phyloP scores from a whole-genome alignment of 169 alveolate genomes.

The Toxoplasma gondii region DNA sequence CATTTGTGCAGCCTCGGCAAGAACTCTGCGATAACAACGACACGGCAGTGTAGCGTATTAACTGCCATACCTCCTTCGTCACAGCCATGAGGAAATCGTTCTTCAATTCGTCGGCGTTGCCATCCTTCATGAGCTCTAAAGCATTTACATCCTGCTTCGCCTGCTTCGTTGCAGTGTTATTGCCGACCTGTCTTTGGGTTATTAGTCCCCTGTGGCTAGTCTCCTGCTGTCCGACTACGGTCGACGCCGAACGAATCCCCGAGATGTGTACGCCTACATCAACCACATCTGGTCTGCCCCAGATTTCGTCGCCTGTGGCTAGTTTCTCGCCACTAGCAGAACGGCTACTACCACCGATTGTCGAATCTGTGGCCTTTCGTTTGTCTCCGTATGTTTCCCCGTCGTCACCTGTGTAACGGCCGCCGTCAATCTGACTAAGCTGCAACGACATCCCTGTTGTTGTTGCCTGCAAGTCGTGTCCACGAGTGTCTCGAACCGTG shows the following conservation, averaged over 20 bases:
- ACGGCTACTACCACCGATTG: neutral
- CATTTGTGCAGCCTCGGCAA: too few species aligned
- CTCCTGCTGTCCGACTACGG: neutral
- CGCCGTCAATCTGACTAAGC: too few species aligned
- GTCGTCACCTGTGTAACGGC: too few species aligned
- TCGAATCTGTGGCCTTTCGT: neutral
- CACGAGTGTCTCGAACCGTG: too few species aligned
- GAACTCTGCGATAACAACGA: too few species aligned
- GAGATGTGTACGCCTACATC: neutral
- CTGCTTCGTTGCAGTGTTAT: neutral
- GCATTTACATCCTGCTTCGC: slow-evolving; percentile 14
- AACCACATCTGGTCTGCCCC: neutral
- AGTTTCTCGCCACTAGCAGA: neutral
- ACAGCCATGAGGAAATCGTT: neutral
- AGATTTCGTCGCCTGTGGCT: neutral
- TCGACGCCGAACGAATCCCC: neutral
- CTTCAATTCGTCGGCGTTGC: neutral
- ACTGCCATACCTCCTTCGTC: neutral
- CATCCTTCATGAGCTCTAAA: neutral
- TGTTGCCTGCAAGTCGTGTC: too few species aligned
- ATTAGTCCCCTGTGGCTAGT: neutral
- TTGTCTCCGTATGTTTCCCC: neutral
- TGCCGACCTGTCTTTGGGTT: neutral
- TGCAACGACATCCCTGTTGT: too few species aligned
- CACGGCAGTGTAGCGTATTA: too few species aligned